Evolutionary conservation across 2,329 filamentous ascomycete species (phyloP).

Genomic region (Apiospora koreana): DNA sequence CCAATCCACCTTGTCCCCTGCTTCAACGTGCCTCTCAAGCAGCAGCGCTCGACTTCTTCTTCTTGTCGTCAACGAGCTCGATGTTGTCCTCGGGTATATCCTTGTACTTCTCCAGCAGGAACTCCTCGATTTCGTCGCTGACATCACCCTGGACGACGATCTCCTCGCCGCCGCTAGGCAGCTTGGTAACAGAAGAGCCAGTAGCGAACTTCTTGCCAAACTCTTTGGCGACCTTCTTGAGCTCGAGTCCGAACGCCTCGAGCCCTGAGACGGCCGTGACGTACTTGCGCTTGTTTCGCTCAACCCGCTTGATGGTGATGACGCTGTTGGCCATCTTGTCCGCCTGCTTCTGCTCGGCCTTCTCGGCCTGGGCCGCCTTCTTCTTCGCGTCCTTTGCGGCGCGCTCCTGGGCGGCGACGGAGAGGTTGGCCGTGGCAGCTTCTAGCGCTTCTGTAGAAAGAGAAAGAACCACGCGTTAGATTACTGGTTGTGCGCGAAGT

Average conservation of each 20-base stretch:
- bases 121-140: slow-evolving; percentile 91
- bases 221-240: slow-evolving; percentile 96
- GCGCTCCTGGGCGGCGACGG: slow-evolving; percentile 88
- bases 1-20: neutral
- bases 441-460: slow-evolving; percentile 68
- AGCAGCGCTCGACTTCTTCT: slow-evolving; percentile 61
- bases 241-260: slow-evolving; percentile 85
- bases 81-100: slow-evolving; percentile 94
- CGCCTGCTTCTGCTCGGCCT: slow-evolving; percentile 79
- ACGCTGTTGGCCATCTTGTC: slow-evolving; percentile 82
- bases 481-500: neutral
- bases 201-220: slow-evolving; percentile 99
- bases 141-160: slow-evolving; percentile 98
- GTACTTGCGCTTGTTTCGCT: slow-evolving; percentile 96
- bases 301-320: slow-evolving; percentile 92
- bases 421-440: slow-evolving; percentile 82
- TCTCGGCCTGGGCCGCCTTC: slow-evolving; percentile 92
- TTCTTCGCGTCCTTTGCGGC: slow-evolving; percentile 95
- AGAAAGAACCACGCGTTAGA: neutral
- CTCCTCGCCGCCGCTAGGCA: slow-evolving; percentile 83
- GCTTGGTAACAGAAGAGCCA: slow-evolving; percentile 88
- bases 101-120: slow-evolving; percentile 84
- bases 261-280: slow-evolving; percentile 91
- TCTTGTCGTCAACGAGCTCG: slow-evolving; percentile 93
- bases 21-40: neutral